Percentiles rank a stretch among this genome's conserved stretches.
Conservation (phyloP, 2,329 filamentous ascomycete species). For the Aplosporella prunicola region DNA sequence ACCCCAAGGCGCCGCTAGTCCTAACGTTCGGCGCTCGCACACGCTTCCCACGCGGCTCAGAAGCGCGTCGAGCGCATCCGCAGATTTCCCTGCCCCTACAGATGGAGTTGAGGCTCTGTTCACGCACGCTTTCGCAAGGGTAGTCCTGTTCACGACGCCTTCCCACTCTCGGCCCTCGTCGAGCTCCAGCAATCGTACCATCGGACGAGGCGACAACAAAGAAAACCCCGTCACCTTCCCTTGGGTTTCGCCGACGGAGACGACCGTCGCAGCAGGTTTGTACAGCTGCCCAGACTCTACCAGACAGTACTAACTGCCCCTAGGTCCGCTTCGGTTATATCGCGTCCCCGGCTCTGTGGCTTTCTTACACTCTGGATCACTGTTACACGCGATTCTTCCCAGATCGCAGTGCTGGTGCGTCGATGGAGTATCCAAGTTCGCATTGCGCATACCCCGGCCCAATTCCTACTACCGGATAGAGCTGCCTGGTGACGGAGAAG, state of each 20-base stretch:
- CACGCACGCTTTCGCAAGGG: slow-evolving; percentile 61
- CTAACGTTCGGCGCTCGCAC: slow-evolving; percentile 35
- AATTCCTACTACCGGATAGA: slow-evolving; percentile 89
- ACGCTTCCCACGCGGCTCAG: slow-evolving; percentile 37
- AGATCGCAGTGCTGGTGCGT: slow-evolving; percentile 93
- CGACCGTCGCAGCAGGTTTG: slow-evolving; percentile 69
- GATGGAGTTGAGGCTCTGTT: slow-evolving; percentile 59
- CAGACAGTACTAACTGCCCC: slow-evolving; percentile 4
- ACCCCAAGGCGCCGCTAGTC: slow-evolving; percentile 15
- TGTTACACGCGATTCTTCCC: slow-evolving; percentile 77
- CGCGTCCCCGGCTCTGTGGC: slow-evolving; percentile 76
- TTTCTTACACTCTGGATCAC: slow-evolving; percentile 75
- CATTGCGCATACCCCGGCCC: slow-evolving; percentile 66
- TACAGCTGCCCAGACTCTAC: too few species aligned
- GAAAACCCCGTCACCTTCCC: slow-evolving; percentile 55
- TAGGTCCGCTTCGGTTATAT: slow-evolving; percentile 72
- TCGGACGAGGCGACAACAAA: slow-evolving; percentile 26
- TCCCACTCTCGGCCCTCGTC: slow-evolving; percentile 26
- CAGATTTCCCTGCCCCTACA: slow-evolving; percentile 29
- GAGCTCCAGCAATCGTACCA: slow-evolving; percentile 19
- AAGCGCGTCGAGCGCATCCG: slow-evolving; percentile 20
- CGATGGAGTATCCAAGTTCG: slow-evolving; percentile 72
- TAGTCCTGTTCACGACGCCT: slow-evolving; percentile 51
- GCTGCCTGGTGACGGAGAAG: slow-evolving; percentile 55
- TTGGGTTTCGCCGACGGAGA: slow-evolving; percentile 67